Evolutionary conservation across 495 filamentous ascomycete genomes (phyloP).

Genomic region (Stereocaulon alpinum): DNA sequence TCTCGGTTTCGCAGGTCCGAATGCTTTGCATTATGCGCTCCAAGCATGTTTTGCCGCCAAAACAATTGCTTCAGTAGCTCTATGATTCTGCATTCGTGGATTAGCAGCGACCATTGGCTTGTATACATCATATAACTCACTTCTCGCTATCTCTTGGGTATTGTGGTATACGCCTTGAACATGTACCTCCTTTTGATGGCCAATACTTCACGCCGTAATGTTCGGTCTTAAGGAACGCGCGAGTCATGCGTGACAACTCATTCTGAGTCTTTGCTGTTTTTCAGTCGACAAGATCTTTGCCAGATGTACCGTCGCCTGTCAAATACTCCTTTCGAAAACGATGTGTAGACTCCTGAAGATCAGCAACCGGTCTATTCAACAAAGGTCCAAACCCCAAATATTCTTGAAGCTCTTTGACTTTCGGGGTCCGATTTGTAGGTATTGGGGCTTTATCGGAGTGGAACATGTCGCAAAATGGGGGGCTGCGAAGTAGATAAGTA

Average conservation of each 20-base stretch:
- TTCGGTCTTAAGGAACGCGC: background rate
- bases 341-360: background rate
- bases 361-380: background rate
- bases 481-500: background rate
- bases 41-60: background rate
- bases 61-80: slow-evolving; percentile 3
- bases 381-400: background rate
- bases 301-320: background rate
- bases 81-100: background rate
- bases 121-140: background rate
- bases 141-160: background rate
- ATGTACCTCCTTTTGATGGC: background rate
- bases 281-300: background rate
- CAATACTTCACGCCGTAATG: slow-evolving; percentile 1
- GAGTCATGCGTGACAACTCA: slow-evolving; percentile 1
- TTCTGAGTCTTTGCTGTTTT: background rate
- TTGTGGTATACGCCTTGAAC: background rate
- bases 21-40: slow-evolving; percentile 2
- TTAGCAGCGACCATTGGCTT: too few species aligned
- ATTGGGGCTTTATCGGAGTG: background rate
- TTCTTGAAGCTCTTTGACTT: background rate
- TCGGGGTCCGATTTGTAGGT: background rate
- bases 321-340: background rate
- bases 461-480: background rate
- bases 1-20: background rate